Evolutionary conservation across 768 basidiomycete genomes (phyloP).

Genomic region (Tricholoma saponaceum): DNA sequence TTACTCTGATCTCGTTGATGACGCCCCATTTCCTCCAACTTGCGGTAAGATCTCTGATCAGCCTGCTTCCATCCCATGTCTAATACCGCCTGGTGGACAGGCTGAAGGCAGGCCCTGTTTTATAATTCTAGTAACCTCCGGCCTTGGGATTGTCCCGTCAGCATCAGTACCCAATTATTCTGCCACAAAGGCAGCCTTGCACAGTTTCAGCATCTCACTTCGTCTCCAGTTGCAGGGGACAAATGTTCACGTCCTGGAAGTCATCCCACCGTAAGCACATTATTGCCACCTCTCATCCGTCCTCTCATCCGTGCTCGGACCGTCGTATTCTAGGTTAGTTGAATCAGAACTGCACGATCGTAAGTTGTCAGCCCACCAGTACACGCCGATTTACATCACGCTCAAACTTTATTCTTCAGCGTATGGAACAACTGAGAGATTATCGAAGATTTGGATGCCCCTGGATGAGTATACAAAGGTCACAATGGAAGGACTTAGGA

Average conservation of each 20-base stretch:
- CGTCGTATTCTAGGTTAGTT: slow-evolving; percentile 37
- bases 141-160: slow-evolving; percentile 42
- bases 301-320: background rate
- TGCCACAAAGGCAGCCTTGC: slow-evolving; percentile 56
- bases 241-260: slow-evolving; percentile 51
- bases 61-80: background rate
- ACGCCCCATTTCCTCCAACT: slow-evolving; percentile 52
- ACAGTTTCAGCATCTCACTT: slow-evolving; percentile 46
- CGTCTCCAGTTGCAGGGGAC: slow-evolving; percentile 42
- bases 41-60: slow-evolving; percentile 32
- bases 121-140: slow-evolving; percentile 50
- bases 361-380: slow-evolving; percentile 23
- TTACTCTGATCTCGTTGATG: slow-evolving; percentile 44
- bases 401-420: slow-evolving; percentile 26
- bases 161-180: slow-evolving; percentile 45
- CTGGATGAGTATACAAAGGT: slow-evolving; percentile 40
- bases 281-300: background rate
- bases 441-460: slow-evolving; percentile 55
- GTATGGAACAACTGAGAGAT: slow-evolving; percentile 42
- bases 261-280: slow-evolving; percentile 51
- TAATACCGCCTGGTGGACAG: slow-evolving; percentile 20
- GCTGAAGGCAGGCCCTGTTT: slow-evolving; percentile 41
- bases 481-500: slow-evolving; percentile 24
- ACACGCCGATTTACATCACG: background rate
- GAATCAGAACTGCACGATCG: slow-evolving; percentile 63